phyloP scores from a whole-genome alignment of 495 filamentous ascomycete species.

The Tuber magnatum region DNA sequence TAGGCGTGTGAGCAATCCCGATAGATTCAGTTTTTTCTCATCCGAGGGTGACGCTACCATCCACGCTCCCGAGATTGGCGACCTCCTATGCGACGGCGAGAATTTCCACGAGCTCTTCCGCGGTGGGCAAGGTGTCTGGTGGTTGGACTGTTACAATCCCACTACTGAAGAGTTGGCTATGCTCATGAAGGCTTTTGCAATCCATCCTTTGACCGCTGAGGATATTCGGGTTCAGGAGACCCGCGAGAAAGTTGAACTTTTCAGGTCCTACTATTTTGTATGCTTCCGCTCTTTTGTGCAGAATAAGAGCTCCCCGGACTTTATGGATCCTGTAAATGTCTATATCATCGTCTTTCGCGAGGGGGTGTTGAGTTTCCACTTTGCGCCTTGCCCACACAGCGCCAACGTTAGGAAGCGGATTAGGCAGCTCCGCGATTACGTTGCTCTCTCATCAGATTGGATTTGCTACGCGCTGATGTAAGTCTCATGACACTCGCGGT shows the following conservation, averaged over 20 bases:
- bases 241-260: constrained; percentile 95
- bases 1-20: constrained; percentile 50
- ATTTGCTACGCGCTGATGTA: constrained; percentile 90
- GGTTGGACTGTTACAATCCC: constrained; percentile 85
- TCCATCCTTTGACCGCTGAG: constrained; percentile 88
- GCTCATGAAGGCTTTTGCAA: constrained; percentile 83
- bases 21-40: constrained; percentile 91
- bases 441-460: constrained; percentile 91
- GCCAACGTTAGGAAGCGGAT: constrained; percentile 91
- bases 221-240: constrained; percentile 97
- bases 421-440: constrained; percentile 86
- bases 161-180: constrained; percentile 90
- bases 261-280: constrained; percentile 94
- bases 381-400: constrained; percentile 83
- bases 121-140: constrained; percentile 88
- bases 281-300: constrained; percentile 97
- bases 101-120: constrained; percentile 81
- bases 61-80: constrained; percentile 79
- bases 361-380: constrained; percentile 91
- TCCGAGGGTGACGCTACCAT: constrained; percentile 86
- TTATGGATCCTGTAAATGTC: constrained; percentile 92
- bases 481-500: constrained; percentile 3
- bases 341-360: constrained; percentile 96
- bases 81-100: constrained; percentile 79
- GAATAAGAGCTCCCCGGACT: constrained; percentile 75